phyloP scores from a whole-genome alignment of 345 rosid genomes.

The Populus pruinosa region DNA sequence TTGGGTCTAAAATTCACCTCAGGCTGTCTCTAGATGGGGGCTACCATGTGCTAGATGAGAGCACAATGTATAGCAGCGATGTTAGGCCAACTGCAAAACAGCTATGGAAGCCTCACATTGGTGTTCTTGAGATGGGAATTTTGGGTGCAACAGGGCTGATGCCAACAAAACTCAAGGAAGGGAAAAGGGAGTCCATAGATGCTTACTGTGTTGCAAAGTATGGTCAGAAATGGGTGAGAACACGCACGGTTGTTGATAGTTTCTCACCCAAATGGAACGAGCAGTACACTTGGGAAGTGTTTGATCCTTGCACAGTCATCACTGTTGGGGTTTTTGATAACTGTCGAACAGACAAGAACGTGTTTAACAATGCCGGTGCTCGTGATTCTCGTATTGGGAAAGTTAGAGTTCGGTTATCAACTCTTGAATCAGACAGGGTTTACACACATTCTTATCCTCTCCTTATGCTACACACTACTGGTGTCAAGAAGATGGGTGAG shows the following conservation, averaged over 20 bases:
- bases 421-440: conserved; percentile 55
- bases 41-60: conserved; percentile 68
- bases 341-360: conserved; percentile 34
- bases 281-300: conserved; percentile 73
- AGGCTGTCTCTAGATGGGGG: conserved; percentile 64
- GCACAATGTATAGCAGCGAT: conserved; percentile 58
- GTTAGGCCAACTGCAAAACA: conserved; percentile 57
- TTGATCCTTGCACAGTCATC: conserved; percentile 66
- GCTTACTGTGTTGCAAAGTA: conserved; percentile 74
- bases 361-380: conserved; percentile 17
- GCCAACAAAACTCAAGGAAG: conserved; percentile 59
- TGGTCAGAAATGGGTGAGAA: conserved; percentile 75
- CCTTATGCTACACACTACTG: conserved; percentile 51
- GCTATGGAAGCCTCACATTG: conserved; percentile 64
- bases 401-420: conserved; percentile 61
- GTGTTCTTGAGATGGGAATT: conserved; percentile 74
- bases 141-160: conserved; percentile 57
- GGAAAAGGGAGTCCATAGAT: conserved; percentile 51
- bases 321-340: conserved; percentile 68
- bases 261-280: conserved; percentile 72
- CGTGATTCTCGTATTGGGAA: conserved; percentile 62
- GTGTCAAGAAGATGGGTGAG: conserved; percentile 75
- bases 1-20: conserved; percentile 60
- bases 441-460: conserved; percentile 76
- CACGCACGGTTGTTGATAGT: conserved; percentile 59